Evolutionary conservation across 1,284 basidiomycete species (phyloP), one percentile per base, ranked within the genome.

Genomic region (Ganoderma sinense): DNA sequence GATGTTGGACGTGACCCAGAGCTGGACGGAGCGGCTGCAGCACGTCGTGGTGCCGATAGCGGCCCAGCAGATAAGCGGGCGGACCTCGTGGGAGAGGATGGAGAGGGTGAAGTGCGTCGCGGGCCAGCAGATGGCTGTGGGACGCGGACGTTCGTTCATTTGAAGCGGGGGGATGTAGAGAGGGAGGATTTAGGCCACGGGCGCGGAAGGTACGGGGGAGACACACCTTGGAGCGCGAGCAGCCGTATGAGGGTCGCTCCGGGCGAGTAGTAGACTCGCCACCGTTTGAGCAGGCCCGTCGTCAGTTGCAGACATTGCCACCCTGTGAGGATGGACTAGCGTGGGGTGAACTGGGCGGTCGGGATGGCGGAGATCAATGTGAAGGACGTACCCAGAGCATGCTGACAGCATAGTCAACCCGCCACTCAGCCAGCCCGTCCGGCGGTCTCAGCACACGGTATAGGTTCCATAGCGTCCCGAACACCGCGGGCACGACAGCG

Each of bases 1-100:
- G 69, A 94, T 84, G 76, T 94, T 94, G 76, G 91, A 93, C 56
- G 92, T 94, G n/a, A 94, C 93, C 94, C 94, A 95, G 59, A 95
- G 88, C 82, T 94, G 92, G 67, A 94, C 85, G 73, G 89, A 87
- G 58, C 92, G 84, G 71, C 89, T 91, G 65, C 89, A 80, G 77
- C 89, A 92, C 6, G 95, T 96, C 62, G 93, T 94, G 20, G 91
- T 94, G 0, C 90, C 94, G 62, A 96, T 91, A 11, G 91, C 85
- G 2, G 94, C 91, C 95, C 95, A 96, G 65, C 89, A 91, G 3
- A 89, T 82, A 16, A 91, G 86, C 0, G 95, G 95, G 13, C 94
- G 86, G 64, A 80, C 81, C 20, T 83, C 81, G 67, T 88, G 84
- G 51, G 91, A 89, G 69, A 95, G 85, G 55, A 94, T 79, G 51